Evolutionary conservation across 2,329 filamentous ascomycete species (phyloP).

Genomic region (Calonectria pseudoturangicola): DNA sequence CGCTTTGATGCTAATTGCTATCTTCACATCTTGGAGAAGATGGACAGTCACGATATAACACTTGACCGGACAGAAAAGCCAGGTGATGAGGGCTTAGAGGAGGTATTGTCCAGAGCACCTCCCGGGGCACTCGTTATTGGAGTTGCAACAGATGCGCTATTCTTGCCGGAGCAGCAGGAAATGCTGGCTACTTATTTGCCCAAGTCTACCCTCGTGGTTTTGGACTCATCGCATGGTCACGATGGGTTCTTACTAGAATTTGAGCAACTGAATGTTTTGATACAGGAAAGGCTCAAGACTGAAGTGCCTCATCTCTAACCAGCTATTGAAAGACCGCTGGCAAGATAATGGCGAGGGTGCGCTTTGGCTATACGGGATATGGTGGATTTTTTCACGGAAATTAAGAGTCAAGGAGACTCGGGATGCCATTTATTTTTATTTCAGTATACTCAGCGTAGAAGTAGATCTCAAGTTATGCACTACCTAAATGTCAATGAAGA

Average conservation of each 20-base stretch:
- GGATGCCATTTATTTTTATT: not conserved
- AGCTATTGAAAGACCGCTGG: not conserved
- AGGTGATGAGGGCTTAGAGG: not conserved
- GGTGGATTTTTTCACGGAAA: too few relatives aligned
- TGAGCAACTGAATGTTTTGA: slow-evolving; percentile 15
- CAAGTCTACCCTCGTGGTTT: not conserved
- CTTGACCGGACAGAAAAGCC: slow-evolving; percentile 6
- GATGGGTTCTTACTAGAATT: slow-evolving; percentile 22
- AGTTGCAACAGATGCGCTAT: slow-evolving; percentile 13
- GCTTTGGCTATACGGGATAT: too few relatives aligned
- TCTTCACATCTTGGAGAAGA: slow-evolving; percentile 26
- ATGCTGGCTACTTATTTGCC: not conserved
- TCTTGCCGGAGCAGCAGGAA: slow-evolving; percentile 20
- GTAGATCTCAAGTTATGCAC: too few relatives aligned
- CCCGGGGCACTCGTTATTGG: slow-evolving; percentile 5
- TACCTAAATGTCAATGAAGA: too few relatives aligned
- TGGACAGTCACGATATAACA: slow-evolving; percentile 34
- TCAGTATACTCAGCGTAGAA: not conserved
- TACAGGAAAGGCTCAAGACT: not conserved
- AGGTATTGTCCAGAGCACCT: not conserved
- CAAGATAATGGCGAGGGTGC: too few relatives aligned
- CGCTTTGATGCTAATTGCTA: slow-evolving; percentile 36
- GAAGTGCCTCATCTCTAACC: not conserved
- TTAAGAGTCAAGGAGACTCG: too few relatives aligned
- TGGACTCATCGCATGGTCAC: slow-evolving; percentile 21